These are phyloP conservation scores for Wickerhamiella bombiphila DNA, from an alignment of 805 yeast species.

Conservation along the genomic window DNA sequence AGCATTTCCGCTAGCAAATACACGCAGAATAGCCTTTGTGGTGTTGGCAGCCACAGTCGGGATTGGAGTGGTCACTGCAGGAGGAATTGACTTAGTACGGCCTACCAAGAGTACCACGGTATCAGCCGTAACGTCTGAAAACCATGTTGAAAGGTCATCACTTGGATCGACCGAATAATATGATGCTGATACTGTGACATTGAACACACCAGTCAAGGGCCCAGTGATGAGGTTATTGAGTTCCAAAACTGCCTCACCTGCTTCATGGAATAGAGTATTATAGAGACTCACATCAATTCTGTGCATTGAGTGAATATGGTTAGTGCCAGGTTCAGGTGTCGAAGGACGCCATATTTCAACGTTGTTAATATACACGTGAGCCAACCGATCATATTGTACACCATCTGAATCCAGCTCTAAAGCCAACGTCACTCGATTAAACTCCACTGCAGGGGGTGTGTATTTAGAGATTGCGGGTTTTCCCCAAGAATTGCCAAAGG, in stretches of 20 bases:
- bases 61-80: slow-evolving; percentile 9
- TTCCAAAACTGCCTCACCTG: slow-evolving; percentile 35
- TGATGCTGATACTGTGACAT: slow-evolving; percentile 35
- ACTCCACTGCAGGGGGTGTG: slow-evolving; percentile 21
- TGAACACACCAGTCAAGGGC: slow-evolving; percentile 44
- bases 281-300: slow-evolving; percentile 53
- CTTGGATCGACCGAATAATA: slow-evolving; percentile 27
- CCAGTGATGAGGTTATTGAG: slow-evolving; percentile 43
- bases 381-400: slow-evolving; percentile 28
- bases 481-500: slow-evolving; percentile 22
- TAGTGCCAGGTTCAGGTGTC: slow-evolving; percentile 54
- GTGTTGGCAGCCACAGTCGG: slow-evolving; percentile 34
- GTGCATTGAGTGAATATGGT: slow-evolving; percentile 33
- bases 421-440: slow-evolving; percentile 22
- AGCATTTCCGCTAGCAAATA: slow-evolving; percentile 57
- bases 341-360: slow-evolving; percentile 62
- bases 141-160: slow-evolving; percentile 8
- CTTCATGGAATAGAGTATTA: slow-evolving; percentile 32
- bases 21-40: slow-evolving; percentile 37
- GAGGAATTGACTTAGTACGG: too few relatives aligned
- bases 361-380: slow-evolving; percentile 36
- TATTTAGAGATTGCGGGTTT: slow-evolving; percentile 20
- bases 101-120: too few relatives aligned
- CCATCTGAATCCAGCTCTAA: slow-evolving; percentile 23
- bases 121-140: too few relatives aligned